Percentiles rank a stretch among this genome's conserved stretches.
phyloP scores from a whole-genome alignment of 768 basidiomycete species.

The Tulasnella sp. region DNA sequence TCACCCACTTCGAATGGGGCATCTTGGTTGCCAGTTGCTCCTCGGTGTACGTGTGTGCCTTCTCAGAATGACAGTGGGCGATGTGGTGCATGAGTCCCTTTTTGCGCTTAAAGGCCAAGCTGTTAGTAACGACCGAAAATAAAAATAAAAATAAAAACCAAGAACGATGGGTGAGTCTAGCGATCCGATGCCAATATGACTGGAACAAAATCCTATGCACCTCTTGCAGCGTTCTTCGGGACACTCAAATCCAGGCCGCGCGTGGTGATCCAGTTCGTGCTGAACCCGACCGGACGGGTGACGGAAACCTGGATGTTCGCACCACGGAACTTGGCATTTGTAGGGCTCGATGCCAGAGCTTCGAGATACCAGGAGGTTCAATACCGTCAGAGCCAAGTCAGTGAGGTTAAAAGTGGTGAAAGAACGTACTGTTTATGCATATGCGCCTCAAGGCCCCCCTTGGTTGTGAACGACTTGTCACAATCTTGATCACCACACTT shows the following conservation, averaged over 20 bases:
- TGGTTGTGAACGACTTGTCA: too few relatives aligned
- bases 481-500: too few relatives aligned
- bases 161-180: too few relatives aligned
- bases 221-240: too few relatives aligned
- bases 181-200: too few relatives aligned
- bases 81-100: not conserved
- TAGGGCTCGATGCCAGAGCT: not conserved
- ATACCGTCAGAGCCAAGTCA: too few relatives aligned
- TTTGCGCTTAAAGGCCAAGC: slow-evolving; percentile 12
- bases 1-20: not conserved
- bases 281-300: not conserved
- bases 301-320: not conserved
- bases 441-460: not conserved
- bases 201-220: too few relatives aligned
- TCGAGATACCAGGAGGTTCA: too few relatives aligned
- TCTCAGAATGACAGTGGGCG: not conserved
- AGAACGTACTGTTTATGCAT: not conserved
- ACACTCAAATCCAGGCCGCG: not conserved
- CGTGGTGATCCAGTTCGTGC: not conserved
- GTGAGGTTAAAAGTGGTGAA: not conserved
- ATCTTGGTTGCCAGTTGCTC: not conserved
- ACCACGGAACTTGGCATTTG: not conserved
- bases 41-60: not conserved
- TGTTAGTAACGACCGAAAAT: not conserved
- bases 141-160: too few relatives aligned